Percentiles rank a stretch among this genome's conserved stretches.
phyloP scores from a whole-genome alignment of 225 moss, liverwort and hornwort species.

The Neckera pumila region DNA sequence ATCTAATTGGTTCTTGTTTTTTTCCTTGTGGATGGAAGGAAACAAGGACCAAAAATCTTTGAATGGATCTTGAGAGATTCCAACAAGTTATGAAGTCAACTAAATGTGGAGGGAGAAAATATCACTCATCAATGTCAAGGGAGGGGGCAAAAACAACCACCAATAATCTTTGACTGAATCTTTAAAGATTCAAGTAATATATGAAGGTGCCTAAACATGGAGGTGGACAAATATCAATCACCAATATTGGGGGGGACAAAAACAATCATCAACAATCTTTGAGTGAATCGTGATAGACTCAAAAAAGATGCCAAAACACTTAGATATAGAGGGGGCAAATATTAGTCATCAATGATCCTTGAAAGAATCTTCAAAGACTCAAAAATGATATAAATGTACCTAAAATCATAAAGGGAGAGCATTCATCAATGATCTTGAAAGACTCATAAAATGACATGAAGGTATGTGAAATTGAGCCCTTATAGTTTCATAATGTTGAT shows the following conservation, averaged over 20 bases:
- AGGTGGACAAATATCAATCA: background rate
- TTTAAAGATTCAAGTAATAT: too few species aligned
- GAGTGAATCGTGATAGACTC: background rate
- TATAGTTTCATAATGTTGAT: background rate
- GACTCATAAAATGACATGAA: background rate
- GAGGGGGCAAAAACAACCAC: rapidly evolving
- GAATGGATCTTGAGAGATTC: background rate
- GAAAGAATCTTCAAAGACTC: background rate
- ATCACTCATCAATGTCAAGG: background rate
- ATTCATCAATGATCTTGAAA: background rate
- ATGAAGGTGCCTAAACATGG: too few species aligned
- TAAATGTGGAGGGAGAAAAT: rapidly evolving
- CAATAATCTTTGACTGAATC: too few species aligned
- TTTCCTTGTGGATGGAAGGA: rapidly evolving
- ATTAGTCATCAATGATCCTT: background rate
- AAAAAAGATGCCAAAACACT: background rate
- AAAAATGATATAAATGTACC: background rate
- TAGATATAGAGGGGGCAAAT: rapidly evolving
- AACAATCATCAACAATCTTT: background rate
- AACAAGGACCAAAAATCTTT: background rate
- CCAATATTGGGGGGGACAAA: rapidly evolving
- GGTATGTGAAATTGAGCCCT: rapidly evolving
- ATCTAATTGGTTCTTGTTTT: too few species aligned
- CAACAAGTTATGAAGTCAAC: too few species aligned
- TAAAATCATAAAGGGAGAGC: rapidly evolving